Evolutionary conservation across 768 basidiomycete species (phyloP).

Genomic region (Mycena galopus): DNA sequence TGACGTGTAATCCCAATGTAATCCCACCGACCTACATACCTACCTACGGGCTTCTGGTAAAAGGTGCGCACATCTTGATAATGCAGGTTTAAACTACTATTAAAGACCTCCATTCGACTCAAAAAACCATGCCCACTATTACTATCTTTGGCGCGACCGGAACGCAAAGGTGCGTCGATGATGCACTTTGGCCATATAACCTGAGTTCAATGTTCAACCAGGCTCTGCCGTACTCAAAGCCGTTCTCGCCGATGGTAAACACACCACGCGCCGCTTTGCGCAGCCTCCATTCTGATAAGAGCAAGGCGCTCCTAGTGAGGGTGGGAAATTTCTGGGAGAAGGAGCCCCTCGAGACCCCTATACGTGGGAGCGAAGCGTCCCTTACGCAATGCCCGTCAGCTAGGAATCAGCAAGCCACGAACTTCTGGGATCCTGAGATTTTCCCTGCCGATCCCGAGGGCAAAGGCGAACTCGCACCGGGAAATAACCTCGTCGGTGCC

Average conservation of each 20-base stretch:
- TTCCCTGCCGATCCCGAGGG: neutral
- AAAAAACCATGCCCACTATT: too few species aligned
- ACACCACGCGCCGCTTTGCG: neutral
- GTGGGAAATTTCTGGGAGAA: neutral
- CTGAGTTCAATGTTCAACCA: too few species aligned
- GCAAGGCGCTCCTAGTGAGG: neutral
- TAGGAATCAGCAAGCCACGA: neutral
- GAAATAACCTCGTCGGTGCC: conserved; percentile 28
- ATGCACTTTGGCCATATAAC: too few species aligned
- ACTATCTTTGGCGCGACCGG: too few species aligned
- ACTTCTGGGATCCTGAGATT: conserved; percentile 21
- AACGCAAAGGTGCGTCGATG: too few species aligned
- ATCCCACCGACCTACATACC: too few species aligned
- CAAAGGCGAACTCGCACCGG: conserved; percentile 12
- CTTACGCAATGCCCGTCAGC: too few species aligned
- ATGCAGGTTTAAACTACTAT: too few species aligned
- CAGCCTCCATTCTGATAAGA: neutral
- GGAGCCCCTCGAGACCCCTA: neutral
- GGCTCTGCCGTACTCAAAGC: neutral
- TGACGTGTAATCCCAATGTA: too few species aligned
- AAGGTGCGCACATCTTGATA: too few species aligned
- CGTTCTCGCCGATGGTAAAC: neutral
- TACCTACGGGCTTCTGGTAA: too few species aligned
- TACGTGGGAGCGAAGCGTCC: neutral
- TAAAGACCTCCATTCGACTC: too few species aligned